Base-by-base conservation (phyloP, 2,329 filamentous ascomycete species). In the Epichloe baconii region DNA sequence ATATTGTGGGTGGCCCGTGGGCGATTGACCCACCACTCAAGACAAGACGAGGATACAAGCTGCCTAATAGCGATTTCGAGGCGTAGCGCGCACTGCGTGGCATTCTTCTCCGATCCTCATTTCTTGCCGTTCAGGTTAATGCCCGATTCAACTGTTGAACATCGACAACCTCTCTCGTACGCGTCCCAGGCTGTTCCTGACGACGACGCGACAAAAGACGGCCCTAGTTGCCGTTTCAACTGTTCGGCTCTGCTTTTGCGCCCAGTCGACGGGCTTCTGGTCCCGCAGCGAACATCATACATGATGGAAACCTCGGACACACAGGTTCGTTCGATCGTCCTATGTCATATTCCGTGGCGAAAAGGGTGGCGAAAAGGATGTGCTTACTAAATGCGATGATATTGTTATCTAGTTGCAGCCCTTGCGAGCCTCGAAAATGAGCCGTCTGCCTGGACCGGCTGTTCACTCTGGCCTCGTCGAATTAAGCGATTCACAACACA, bases 401-500 rank as follows among this genome's bases (percentile, higher is more conserved):
- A 17, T 34, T 44, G n/a, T 8, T 34, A 14, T 36, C 31, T 6
- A 47, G 47, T 44, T 41, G 44, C 50, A 65, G 64, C 44, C 58
- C 14, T 57, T 62, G 54, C 58, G 64, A 55, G 55, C 47, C 50
- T 65, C 63, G 43, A 66, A 61, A 44, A 56, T 58, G 44, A 67
- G 64, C 54, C 61, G 65, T 17, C 54, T 68, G 34, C 65, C 62
- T 21, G 61, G 60, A 8, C 65, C 64, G 48, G 56, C 59, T 5
- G 54, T 58, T 37, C 53, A 58, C 36, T 53, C 56, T 53, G 58
- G 55, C 12, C 70, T 82, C 15, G 64, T 71, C 10, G 79, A 82
- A 59, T 75, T 79, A 57, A 74, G 69, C 59, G 76, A 81, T 7
- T 81, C 79, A n/a, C 77, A 83, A 59, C 71, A 68, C 65, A 83